These are phyloP conservation scores for Lenzites betulinus DNA, from an alignment of 768 basidiomycete species.

Conservation along the genomic window DNA sequence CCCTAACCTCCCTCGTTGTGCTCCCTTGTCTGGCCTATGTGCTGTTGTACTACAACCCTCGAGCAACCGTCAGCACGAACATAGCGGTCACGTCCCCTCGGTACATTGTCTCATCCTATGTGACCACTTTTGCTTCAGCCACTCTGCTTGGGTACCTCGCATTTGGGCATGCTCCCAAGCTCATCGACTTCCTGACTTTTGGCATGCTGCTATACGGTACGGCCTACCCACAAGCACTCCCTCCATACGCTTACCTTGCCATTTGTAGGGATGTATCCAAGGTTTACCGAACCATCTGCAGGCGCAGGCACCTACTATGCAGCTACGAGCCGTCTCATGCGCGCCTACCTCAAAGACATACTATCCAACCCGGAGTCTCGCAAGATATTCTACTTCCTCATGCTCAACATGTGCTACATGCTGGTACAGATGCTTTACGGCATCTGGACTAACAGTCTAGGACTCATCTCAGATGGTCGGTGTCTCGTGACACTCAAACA, in stretches of 20 bases:
- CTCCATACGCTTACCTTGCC: not conserved
- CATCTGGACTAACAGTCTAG: slow-evolving; percentile 95
- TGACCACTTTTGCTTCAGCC: slow-evolving; percentile 49
- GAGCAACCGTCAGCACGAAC: slow-evolving; percentile 48
- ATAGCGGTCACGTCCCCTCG: slow-evolving; percentile 49
- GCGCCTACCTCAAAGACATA: slow-evolving; percentile 85
- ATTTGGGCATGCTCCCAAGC: slow-evolving; percentile 61
- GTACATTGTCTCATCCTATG: slow-evolving; percentile 61
- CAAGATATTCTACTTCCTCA: slow-evolving; percentile 95
- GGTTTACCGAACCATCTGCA: not conserved
- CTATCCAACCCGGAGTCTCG: slow-evolving; percentile 89
- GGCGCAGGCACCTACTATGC: slow-evolving; percentile 25
- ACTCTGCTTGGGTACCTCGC: slow-evolving; percentile 58
- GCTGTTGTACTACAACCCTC: slow-evolving; percentile 60
- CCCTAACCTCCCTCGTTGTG: slow-evolving; percentile 56
- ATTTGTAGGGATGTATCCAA: slow-evolving; percentile 16
- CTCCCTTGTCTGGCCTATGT: slow-evolving; percentile 66
- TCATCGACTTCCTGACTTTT: slow-evolving; percentile 61
- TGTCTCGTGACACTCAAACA: not conserved
- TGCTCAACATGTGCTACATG: slow-evolving; percentile 96
- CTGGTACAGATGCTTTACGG: slow-evolving; percentile 96
- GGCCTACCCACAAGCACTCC: slow-evolving; percentile 13
- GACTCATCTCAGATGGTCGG: slow-evolving; percentile 93
- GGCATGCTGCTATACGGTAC: slow-evolving; percentile 65
- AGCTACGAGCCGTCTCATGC: slow-evolving; percentile 36